Base-by-base conservation (phyloP, 108 stramenopile species). In the Pseudonitzschia multiseries region DNA sequence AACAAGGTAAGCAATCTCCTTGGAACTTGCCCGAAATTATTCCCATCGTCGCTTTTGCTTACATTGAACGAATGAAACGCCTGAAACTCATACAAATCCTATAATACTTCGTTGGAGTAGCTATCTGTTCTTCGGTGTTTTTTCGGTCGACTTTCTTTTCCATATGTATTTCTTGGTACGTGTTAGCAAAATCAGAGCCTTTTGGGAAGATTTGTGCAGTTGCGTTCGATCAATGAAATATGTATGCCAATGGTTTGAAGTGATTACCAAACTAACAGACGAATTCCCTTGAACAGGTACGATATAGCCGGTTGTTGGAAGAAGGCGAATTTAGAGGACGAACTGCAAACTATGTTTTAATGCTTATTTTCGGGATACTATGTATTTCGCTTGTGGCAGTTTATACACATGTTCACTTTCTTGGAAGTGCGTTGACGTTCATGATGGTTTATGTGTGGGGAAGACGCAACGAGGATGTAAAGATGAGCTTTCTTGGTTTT, bases 391-490 rank as follows among this genome's bases (percentile, higher is more conserved):
- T 80, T 18, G 81, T 96, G 4, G 96, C 98, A 14, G 86, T 95
- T 28, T 96, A 89, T 74, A 71, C 96, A 4, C 70, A 76, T 29
- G 89, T 96, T 12, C 89, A 91, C 50, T 99, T 97, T 71, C 73
- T 99, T 43, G 97, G 98, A 44, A 84, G 84, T 72, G 92, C 97
- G 0, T 83, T 99, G 42, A 90, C 97, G 8, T 99, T 99, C 76
- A 97, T 98, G 97, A 99, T 99, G 97, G 87, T 97, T 0, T 98
- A 99, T 74, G 93, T 99, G 9, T 99, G 97, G 97, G 91, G 91
- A 57, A 74, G 91, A 53, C 79, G 92, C 1, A 97, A 95, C 72
- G 86, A 88, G 68, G 85, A 92, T 74, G 87, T 97, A 64, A 76
- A 91, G 48, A 98, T 98, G 98, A 83, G 82, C 54, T 91, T 99